Evolutionary conservation across 2,329 filamentous ascomycete species (phyloP).

Genomic region (Cytospora mali): DNA sequence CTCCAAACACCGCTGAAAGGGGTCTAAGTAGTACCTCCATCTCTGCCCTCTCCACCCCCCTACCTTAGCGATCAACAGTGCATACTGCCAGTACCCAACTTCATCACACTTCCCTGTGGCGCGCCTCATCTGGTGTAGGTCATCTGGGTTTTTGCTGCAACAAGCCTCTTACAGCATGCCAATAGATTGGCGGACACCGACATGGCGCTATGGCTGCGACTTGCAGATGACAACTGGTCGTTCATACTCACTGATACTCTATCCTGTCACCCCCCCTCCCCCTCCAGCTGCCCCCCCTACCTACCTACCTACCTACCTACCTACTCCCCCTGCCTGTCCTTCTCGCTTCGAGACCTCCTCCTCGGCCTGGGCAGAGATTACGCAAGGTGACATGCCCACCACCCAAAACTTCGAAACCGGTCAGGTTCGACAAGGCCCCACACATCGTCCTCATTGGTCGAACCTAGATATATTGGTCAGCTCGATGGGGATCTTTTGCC

Average conservation of each 20-base stretch:
- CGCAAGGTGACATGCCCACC: slow-evolving; percentile 11
- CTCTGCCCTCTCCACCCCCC: not conserved
- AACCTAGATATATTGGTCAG: slow-evolving; percentile 1
- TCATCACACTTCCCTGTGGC: slow-evolving; percentile 18
- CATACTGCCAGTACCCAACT: slow-evolving; percentile 1
- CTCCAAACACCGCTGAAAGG: not conserved
- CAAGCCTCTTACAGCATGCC: slow-evolving; percentile 25
- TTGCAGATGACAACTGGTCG: slow-evolving; percentile 22
- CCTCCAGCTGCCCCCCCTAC: not conserved
- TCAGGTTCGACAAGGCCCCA: not conserved
- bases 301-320: not conserved
- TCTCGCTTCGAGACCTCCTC: slow-evolving; percentile 2
- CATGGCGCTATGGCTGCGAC: slow-evolving; percentile 24
- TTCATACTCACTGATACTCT: not conserved
- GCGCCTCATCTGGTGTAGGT: slow-evolving; percentile 20
- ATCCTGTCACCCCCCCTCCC: slow-evolving; percentile 1
- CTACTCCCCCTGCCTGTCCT: not conserved
- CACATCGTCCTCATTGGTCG: slow-evolving; percentile 1
- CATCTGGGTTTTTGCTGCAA: slow-evolving; percentile 22
- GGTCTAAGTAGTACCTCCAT: no score
- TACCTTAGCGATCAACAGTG: slow-evolving; percentile 2
- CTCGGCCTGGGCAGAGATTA: not conserved
- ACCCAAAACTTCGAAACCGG: not conserved
- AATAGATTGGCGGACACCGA: slow-evolving; percentile 28
- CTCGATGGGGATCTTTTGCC: not conserved